Base-by-base conservation (phyloP, 129 eudicot genomes). In the Artemisia tridentata region DNA sequence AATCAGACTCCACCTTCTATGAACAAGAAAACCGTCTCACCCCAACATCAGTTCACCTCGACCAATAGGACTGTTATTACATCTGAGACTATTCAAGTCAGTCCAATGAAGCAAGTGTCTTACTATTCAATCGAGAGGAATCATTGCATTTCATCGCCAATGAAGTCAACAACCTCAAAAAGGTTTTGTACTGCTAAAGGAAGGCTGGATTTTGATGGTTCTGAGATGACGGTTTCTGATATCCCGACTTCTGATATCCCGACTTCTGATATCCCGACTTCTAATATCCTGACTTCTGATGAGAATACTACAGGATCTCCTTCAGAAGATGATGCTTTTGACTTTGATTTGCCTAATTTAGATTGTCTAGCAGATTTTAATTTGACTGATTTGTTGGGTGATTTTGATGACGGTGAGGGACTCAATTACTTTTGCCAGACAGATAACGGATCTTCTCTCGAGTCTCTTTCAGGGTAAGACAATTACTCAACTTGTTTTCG, bases 51-150 rank as follows among this genome's bases (percentile, higher is more conserved):
- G 15, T 76, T 84, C 10, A 85, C 88, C 31, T 84, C 96, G 13
- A 84, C 90, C 5, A 85, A 89, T 38, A 66, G 92, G 53, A 93
- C 95, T 3, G 80, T 90, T 4, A 84, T 93, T 65, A 86, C 98
- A 0, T 87, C 96, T 0, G 88, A 92, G 78, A 89, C 90, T 1
- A 89, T 92, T 43, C 81, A 81, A 47, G 92, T 93, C 25, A 92
- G 98, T 59, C 99, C 99, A 25, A 76, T 63, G 25, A 93, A 93
- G 75, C 92, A 90, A 76, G 81, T 85, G 21, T 67, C 89, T 2
- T 81, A 75, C 69, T 85, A 78, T 65, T 85, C 97, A 1, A 82
- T 93, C 1, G 89, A 87, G 77, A 93, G 86, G 60, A 90, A 90
- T 47, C 88, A 81, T 11, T 74, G 86, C 71, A 80, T 88, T 43